Conservation (phyloP, 306 rosid species). For the Canavalia gladiata region DNA sequence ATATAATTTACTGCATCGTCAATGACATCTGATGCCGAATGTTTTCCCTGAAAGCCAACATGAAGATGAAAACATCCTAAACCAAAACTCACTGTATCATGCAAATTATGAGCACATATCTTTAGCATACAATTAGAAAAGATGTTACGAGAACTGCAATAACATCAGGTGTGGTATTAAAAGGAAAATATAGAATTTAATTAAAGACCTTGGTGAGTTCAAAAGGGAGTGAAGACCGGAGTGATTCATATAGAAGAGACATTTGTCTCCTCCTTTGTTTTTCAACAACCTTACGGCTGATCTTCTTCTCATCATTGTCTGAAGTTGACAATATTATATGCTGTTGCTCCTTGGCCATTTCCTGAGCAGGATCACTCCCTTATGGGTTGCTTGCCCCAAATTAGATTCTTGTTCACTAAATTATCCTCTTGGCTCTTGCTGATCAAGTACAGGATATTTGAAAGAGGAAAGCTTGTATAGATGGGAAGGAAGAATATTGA, state of each 20-base stretch:
- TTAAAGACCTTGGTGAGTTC: conserved; percentile 52
- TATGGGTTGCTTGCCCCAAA: background rate
- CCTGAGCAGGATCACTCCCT: conserved; percentile 22
- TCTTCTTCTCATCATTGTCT: conserved; percentile 46
- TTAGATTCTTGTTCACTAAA: conserved; percentile 41
- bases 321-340: background rate
- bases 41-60: conserved; percentile 50
- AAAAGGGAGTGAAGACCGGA: conserved; percentile 45
- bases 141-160: background rate
- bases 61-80: background rate
- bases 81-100: background rate
- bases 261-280: conserved; percentile 46
- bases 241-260: conserved; percentile 46
- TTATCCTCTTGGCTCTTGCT: conserved; percentile 3
- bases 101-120: background rate
- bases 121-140: background rate
- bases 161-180: too few species aligned
- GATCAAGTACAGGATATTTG: background rate
- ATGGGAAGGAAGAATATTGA: conserved; percentile 25
- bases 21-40: conserved; percentile 52
- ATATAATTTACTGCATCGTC: conserved; percentile 51
- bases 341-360: conserved; percentile 45
- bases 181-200: background rate
- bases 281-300: conserved; percentile 52
- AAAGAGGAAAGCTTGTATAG: conserved; percentile 8